phyloP scores from a whole-genome alignment of 106 monocot genomes.

The Gastrodia elata region DNA sequence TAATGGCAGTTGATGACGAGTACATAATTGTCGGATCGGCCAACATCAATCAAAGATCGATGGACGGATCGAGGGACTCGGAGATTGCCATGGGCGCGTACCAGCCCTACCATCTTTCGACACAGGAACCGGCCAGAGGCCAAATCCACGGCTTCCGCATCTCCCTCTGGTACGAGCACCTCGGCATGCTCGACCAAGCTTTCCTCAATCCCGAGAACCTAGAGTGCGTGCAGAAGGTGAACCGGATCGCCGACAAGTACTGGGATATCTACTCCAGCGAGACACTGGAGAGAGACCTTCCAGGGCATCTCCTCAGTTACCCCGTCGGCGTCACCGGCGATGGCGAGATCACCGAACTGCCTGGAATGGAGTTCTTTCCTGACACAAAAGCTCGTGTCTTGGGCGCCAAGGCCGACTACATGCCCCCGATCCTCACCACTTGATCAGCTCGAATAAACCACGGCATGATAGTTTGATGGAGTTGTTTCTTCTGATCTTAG shows the following conservation, averaged over 20 bases:
- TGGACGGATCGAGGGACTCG: constrained; percentile 44
- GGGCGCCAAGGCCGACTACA: constrained; percentile 44
- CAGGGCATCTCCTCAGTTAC: constrained; percentile 51
- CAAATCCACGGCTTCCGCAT: constrained; percentile 46
- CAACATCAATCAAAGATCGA: constrained; percentile 54
- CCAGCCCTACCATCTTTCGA: constrained; percentile 35
- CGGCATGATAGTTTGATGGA: too few species aligned
- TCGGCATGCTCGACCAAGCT: constrained; percentile 26
- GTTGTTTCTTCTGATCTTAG: too few species aligned
- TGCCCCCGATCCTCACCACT: constrained; percentile 61
- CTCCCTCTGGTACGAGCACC: constrained; percentile 48
- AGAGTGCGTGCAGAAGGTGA: constrained; percentile 43
- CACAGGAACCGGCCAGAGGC: constrained; percentile 19
- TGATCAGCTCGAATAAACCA: too few species aligned
- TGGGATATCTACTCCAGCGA: constrained; percentile 30
- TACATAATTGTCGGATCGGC: constrained; percentile 53
- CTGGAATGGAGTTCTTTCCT: constrained; percentile 42
- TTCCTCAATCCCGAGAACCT: constrained; percentile 38
- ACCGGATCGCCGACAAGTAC: constrained; percentile 25
- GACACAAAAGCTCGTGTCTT: constrained; percentile 53
- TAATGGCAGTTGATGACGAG: constrained; percentile 41
- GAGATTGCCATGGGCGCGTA: constrained; percentile 54
- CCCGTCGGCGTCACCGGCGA: constrained; percentile 26
- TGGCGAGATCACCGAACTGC: constrained; percentile 26
- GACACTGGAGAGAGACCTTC: constrained; percentile 30